phyloP scores from a whole-genome alignment of 345 rosid species.

The Erucastrum elatum region DNA sequence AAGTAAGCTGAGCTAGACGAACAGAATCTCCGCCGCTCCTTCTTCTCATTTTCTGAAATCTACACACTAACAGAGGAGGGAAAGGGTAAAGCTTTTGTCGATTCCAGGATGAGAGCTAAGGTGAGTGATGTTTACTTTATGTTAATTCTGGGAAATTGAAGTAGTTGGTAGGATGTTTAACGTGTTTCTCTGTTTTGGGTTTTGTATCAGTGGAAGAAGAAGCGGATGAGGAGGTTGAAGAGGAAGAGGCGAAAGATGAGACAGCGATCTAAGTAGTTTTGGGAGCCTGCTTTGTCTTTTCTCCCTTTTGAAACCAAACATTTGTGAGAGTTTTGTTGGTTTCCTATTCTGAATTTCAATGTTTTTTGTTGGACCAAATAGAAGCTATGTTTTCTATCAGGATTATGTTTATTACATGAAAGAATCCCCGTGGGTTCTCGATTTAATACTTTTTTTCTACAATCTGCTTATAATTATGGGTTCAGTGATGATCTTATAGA shows the following conservation, averaged over 20 bases:
- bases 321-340: slow-evolving; percentile 31
- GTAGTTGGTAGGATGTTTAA: neutral
- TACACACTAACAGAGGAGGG: neutral
- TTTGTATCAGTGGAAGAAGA: slow-evolving; percentile 88
- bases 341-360: slow-evolving; percentile 9
- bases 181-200: neutral
- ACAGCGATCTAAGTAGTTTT: slow-evolving; percentile 92
- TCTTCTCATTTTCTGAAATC: neutral
- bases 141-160: neutral
- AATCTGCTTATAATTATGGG: neutral
- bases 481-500: neutral
- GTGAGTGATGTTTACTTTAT: slow-evolving; percentile 7
- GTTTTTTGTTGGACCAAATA: slow-evolving; percentile 21
- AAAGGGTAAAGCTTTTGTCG: neutral
- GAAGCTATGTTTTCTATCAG: slow-evolving; percentile 14
- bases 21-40: slow-evolving; percentile 27
- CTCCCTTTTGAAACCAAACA: neutral
- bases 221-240: slow-evolving; percentile 99
- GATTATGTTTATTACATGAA: slow-evolving; percentile 10
- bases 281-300: neutral
- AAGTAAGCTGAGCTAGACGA: neutral
- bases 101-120: slow-evolving; percentile 36
- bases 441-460: neutral
- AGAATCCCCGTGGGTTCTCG: neutral
- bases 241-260: slow-evolving; percentile 99